These are phyloP conservation scores for Tolypocladium guangdongense DNA, from an alignment of 2,329 filamentous ascomycete genomes.

Conservation along the genomic window DNA sequence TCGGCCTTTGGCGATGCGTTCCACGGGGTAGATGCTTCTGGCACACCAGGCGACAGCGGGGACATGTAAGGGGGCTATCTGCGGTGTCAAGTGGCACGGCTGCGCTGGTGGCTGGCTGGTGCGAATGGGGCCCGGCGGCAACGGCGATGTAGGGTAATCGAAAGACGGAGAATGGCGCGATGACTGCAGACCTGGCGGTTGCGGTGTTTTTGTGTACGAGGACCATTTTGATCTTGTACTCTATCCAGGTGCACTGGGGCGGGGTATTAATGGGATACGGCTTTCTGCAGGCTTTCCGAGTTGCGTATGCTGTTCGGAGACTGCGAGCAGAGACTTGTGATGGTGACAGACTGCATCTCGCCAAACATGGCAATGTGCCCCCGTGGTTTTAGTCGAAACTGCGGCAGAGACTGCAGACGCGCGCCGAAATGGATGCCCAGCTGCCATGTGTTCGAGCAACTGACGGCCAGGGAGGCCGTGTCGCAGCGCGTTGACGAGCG, in stretches of 20 bases:
- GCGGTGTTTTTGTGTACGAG: not conserved
- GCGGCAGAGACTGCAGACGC: not conserved
- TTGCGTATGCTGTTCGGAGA: not conserved
- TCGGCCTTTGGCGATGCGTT: slow-evolving; percentile 79
- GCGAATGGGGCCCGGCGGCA: not conserved
- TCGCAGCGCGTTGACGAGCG: not conserved
- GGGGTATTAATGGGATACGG: not conserved
- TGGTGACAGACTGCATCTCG: no score
- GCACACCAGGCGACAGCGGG: slow-evolving; percentile 24
- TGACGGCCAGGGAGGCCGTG: not conserved
- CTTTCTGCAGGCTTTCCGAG: not conserved
- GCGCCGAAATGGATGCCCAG: not conserved
- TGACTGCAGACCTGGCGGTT: not conserved
- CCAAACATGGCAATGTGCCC: not conserved
- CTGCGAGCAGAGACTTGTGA: not conserved
- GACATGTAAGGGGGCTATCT: slow-evolving; percentile 16
- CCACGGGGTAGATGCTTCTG: slow-evolving; percentile 44
- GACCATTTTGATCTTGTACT: not conserved
- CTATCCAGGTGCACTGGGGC: slow-evolving; percentile 1
- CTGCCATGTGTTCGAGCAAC: not conserved
- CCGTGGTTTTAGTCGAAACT: not conserved
- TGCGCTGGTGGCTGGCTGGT: not conserved
- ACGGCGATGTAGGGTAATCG: not conserved
- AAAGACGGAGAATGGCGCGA: slow-evolving; percentile 3
- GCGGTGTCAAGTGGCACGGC: not conserved